Evolutionary conservation across 106 monocot species (phyloP).

Genomic region (Phalaenopsis aphrodite): DNA sequence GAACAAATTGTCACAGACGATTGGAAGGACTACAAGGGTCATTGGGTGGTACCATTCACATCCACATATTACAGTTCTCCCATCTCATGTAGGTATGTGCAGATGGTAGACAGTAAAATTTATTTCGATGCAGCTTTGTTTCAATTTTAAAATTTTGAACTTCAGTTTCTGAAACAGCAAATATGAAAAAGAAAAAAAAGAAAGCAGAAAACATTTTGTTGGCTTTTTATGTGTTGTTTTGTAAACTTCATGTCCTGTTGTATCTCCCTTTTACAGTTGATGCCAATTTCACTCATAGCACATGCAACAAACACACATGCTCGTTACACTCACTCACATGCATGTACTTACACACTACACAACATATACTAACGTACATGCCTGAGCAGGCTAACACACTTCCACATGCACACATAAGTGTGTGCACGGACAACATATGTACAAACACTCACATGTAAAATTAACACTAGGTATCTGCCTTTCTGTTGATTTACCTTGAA

Average conservation of each 20-base stretch:
- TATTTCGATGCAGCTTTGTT: neutral
- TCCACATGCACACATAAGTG: too few relatives aligned
- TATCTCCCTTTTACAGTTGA: neutral
- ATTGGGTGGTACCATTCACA: conserved; percentile 99
- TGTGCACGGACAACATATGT: too few relatives aligned
- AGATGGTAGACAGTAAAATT: neutral
- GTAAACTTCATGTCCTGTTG: neutral
- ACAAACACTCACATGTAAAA: too few relatives aligned
- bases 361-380: neutral
- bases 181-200: too few relatives aligned
- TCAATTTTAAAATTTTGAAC: neutral
- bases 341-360: neutral
- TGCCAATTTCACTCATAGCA: neutral
- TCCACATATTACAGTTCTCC: conserved; percentile 93
- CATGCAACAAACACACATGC: neutral
- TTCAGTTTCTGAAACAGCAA: neutral
- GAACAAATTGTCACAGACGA: conserved; percentile 66
- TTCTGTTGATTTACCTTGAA: too few relatives aligned
- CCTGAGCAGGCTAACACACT: neutral
- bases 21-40: conserved; percentile 82
- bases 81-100: conserved; percentile 86
- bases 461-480: too few relatives aligned
- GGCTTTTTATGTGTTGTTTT: neutral
- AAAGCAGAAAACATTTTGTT: neutral
- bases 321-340: neutral